A percentile compares a stretch with the other conserved stretches of the same genome.
These are phyloP conservation scores for Chrysoporthe deuterocubensis DNA, from an alignment of 2,329 filamentous ascomycete species.

Conservation along the genomic window DNA sequence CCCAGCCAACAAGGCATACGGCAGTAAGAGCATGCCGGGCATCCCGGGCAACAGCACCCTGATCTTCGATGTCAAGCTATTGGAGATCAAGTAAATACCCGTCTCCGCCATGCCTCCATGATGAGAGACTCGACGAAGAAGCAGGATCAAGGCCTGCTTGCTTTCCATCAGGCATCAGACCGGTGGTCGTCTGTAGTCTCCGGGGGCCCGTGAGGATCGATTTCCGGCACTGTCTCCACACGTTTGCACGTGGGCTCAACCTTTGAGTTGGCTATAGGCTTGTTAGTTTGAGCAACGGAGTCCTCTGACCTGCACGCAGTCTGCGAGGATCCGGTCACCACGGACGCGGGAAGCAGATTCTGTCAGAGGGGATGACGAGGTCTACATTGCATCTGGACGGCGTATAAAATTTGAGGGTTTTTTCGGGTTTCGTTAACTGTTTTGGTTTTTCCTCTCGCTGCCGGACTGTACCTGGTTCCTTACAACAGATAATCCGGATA, in stretches of 20 bases:
- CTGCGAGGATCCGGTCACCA: constrained; percentile 45
- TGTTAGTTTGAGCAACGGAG: constrained; percentile 41
- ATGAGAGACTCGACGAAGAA: not conserved
- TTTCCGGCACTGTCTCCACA: not conserved
- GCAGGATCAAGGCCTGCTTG: not conserved
- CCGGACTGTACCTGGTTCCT: constrained; percentile 16
- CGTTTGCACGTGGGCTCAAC: constrained; percentile 11
- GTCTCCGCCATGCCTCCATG: constrained; percentile 26
- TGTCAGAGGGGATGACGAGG: constrained; percentile 54
- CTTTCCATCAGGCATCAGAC: not conserved
- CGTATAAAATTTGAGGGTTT: constrained; percentile 45
- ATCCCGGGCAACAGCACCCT: constrained; percentile 92
- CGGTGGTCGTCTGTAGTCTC: not conserved
- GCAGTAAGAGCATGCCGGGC: constrained; percentile 78
- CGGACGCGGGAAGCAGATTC: constrained; percentile 44
- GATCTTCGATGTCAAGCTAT: constrained; percentile 87
- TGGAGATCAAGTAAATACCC: constrained; percentile 74
- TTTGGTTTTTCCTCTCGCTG: constrained; percentile 27
- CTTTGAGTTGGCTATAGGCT: constrained; percentile 25
- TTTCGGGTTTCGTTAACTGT: constrained; percentile 31
- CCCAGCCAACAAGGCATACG: constrained; percentile 86
- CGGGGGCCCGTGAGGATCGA: not conserved
- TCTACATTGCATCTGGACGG: constrained; percentile 54
- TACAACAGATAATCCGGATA: constrained; percentile 12
- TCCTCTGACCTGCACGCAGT: constrained; percentile 52